Evolutionary conservation across 305 asterid genomes (phyloP).

Genomic region (Salvia sclarea): DNA sequence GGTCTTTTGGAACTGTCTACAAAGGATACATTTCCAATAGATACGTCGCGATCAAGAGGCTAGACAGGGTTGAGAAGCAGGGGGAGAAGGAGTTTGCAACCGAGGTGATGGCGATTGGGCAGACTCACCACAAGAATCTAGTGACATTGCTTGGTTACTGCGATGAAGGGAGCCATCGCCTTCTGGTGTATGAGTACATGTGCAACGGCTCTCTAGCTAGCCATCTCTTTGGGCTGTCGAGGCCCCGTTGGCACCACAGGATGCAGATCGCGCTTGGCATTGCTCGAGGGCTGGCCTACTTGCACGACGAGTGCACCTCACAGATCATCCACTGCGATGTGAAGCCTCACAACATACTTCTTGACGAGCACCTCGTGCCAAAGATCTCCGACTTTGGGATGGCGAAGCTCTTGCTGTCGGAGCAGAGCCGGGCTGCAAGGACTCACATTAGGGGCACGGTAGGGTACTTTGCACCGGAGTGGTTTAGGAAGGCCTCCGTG

Average conservation of each 20-base stretch:
- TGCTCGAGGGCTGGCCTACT: conserved; percentile 43
- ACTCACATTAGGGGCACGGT: conserved; percentile 40
- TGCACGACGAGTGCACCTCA: conserved; percentile 48
- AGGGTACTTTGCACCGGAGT: conserved; percentile 51
- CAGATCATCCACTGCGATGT: conserved; percentile 52
- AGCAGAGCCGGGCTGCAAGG: conserved; percentile 37
- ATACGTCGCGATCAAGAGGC: conserved; percentile 37
- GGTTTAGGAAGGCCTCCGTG: conserved; percentile 39
- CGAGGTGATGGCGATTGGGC: conserved; percentile 42
- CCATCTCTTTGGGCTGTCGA: conserved; percentile 30
- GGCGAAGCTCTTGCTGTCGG: conserved; percentile 39
- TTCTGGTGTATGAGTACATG: conserved; percentile 48
- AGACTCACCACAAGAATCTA: conserved; percentile 47
- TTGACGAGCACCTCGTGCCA: conserved; percentile 36
- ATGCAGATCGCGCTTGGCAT: conserved; percentile 36
- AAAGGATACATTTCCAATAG: conserved; percentile 26
- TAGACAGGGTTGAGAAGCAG: conserved; percentile 33
- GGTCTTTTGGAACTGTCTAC: conserved; percentile 41
- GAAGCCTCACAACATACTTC: conserved; percentile 46
- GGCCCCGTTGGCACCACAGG: conserved; percentile 42
- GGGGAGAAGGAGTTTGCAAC: conserved; percentile 43
- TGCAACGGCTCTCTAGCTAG: conserved; percentile 39
- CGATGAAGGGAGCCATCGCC: conserved; percentile 35
- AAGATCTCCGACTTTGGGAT: conserved; percentile 44
- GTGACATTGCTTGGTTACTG: conserved; percentile 45